phyloP scores from a whole-genome alignment of 768 basidiomycete genomes.

The Myochromella boudieri region DNA sequence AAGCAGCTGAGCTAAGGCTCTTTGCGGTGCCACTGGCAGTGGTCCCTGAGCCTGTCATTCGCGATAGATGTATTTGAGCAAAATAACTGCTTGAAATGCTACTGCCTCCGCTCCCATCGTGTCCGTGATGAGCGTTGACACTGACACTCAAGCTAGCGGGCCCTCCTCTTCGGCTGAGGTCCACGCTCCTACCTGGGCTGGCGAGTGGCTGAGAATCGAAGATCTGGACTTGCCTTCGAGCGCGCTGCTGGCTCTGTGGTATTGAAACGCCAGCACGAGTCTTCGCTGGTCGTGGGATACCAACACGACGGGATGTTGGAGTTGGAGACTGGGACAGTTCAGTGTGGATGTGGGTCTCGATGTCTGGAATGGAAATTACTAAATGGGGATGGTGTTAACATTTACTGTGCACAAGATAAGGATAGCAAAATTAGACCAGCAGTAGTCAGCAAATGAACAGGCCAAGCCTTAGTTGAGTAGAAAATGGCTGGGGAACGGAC shows the following conservation, averaged over 20 bases:
- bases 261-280: slow-evolving; percentile 62
- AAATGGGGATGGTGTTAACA: slow-evolving; percentile 30
- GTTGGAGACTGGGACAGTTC: slow-evolving; percentile 68
- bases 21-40: slow-evolving; percentile 28
- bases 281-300: slow-evolving; percentile 71
- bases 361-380: slow-evolving; percentile 85
- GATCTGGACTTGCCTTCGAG: slow-evolving; percentile 73
- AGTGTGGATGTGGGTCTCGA: slow-evolving; percentile 68
- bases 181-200: slow-evolving; percentile 46
- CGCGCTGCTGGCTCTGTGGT: slow-evolving; percentile 48
- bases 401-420: slow-evolving; percentile 24
- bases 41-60: slow-evolving; percentile 24
- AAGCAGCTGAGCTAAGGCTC: slow-evolving; percentile 38
- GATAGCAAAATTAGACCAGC: slow-evolving; percentile 28
- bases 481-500: slow-evolving; percentile 6
- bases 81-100: slow-evolving; percentile 42
- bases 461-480: slow-evolving; percentile 14
- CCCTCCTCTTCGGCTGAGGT: slow-evolving; percentile 27
- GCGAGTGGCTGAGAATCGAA: slow-evolving; percentile 79
- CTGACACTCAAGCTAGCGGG: slow-evolving; percentile 28
- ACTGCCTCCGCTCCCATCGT: slow-evolving; percentile 35
- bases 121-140: slow-evolving; percentile 22
- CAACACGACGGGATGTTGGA: slow-evolving; percentile 79
- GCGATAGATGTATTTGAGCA: slow-evolving; percentile 39
- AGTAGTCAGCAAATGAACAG: slow-evolving; percentile 17